Evolutionary conservation across 352 stramenopile genomes (phyloP).

Genomic region (Globisporangium sylvaticum): DNA sequence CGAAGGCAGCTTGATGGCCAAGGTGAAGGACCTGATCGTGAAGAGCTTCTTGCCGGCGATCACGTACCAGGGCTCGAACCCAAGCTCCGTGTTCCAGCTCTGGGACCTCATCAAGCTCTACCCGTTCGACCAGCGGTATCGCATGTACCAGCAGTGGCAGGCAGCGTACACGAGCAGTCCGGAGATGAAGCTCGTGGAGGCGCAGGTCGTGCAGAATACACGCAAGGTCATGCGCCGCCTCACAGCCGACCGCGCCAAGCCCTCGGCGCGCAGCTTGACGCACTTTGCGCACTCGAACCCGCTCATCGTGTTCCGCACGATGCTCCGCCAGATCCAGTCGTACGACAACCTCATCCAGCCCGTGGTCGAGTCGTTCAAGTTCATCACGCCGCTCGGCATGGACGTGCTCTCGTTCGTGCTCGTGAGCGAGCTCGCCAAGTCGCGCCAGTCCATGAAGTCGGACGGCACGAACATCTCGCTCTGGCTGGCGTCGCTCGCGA

Average conservation of each 20-base stretch:
- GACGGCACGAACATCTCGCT: conserved; percentile 91
- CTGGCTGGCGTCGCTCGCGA: conserved; percentile 92
- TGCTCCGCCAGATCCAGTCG: conserved; percentile 94
- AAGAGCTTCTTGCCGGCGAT: conserved; percentile 70
- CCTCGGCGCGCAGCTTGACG: conserved; percentile 67
- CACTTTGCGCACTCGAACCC: conserved; percentile 93
- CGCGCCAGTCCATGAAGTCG: conserved; percentile 79
- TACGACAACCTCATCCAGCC: conserved; percentile 97
- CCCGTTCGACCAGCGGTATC: conserved; percentile 75
- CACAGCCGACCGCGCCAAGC: conserved; percentile 75
- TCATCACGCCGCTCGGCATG: conserved; percentile 90
- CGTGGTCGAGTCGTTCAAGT: conserved; percentile 95
- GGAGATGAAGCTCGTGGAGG: conserved; percentile 65
- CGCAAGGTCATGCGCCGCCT: conserved; percentile 77
- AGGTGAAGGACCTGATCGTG: conserved; percentile 51
- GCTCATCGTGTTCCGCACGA: conserved; percentile 92
- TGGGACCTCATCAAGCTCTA: conserved; percentile 81
- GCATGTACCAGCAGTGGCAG: conserved; percentile 80
- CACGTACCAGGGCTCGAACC: conserved; percentile 71
- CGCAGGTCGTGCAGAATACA: conserved; percentile 63
- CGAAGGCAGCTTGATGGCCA: conserved; percentile 17
- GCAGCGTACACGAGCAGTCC: conserved; percentile 50
- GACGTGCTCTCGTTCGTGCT: conserved; percentile 94
- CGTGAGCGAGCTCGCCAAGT: conserved; percentile 86
- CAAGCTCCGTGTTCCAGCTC: conserved; percentile 70